Conservation (phyloP, 129 eudicot species). For the Mikania micrantha region DNA sequence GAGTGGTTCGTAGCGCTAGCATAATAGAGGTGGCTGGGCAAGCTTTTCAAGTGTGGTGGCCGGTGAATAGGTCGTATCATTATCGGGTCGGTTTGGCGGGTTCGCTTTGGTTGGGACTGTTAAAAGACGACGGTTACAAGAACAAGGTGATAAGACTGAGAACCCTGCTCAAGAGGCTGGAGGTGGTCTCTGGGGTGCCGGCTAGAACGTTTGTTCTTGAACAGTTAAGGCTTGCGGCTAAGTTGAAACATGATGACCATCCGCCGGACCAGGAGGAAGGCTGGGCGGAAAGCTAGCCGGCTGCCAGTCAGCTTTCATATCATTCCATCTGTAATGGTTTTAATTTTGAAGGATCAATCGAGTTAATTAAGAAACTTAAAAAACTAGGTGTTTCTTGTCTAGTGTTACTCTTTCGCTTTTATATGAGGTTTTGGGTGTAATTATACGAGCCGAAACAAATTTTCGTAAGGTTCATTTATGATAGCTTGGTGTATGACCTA, state of each 20-base stretch:
- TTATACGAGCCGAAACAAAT: too few relatives aligned
- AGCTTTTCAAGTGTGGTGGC: slow-evolving; percentile 20
- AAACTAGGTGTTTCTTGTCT: too few relatives aligned
- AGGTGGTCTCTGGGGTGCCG: slow-evolving; percentile 58
- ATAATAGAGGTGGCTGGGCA: slow-evolving; percentile 19
- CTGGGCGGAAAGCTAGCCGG: slow-evolving; percentile 42
- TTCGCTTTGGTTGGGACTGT: slow-evolving; percentile 48
- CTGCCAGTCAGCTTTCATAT: too few relatives aligned
- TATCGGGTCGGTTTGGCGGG: slow-evolving; percentile 45
- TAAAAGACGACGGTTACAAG: not conserved
- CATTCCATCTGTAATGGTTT: too few relatives aligned
- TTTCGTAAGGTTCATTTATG: too few relatives aligned
- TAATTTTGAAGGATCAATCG: too few relatives aligned
- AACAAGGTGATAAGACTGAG: not conserved
- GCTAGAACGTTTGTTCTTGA: slow-evolving; percentile 37
- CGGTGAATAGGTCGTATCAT: slow-evolving; percentile 13
- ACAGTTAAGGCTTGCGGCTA: slow-evolving; percentile 29
- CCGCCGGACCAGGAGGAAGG: slow-evolving; percentile 31
- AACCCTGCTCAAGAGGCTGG: slow-evolving; percentile 25
- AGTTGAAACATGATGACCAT: not conserved
- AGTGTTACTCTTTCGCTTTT: too few relatives aligned
- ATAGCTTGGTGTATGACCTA: too few relatives aligned
- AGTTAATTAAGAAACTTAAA: too few relatives aligned
- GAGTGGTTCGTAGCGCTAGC: not conserved
- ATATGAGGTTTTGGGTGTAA: too few relatives aligned